phyloP scores from a whole-genome alignment of 441 rosid genomes.

The Populus tomentosa region DNA sequence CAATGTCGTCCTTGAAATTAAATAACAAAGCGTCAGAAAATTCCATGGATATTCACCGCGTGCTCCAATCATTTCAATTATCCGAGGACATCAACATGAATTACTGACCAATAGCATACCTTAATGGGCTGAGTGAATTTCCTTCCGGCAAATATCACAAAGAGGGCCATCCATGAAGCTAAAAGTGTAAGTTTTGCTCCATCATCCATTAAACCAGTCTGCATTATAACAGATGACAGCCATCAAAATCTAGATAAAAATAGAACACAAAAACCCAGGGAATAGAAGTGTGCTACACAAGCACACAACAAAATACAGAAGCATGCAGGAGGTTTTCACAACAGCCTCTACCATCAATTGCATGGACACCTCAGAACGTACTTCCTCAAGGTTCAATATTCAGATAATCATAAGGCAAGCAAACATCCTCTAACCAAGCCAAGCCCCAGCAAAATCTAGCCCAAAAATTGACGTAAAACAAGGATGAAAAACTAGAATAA shows the following conservation, averaged over 20 bases:
- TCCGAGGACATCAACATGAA: not conserved
- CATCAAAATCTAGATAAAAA: not conserved
- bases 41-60: not conserved
- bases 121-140: slow-evolving; percentile 91
- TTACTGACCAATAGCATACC: slow-evolving; percentile 32
- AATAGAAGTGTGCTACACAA: not conserved
- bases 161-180: slow-evolving; percentile 83
- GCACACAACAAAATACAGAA: not conserved
- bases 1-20: slow-evolving; percentile 66
- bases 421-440: not conserved
- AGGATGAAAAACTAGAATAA: not conserved
- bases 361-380: not conserved
- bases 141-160: slow-evolving; percentile 82
- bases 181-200: slow-evolving; percentile 59
- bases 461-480: not conserved
- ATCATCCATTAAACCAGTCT: slow-evolving; percentile 80
- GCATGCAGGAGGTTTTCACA: not conserved
- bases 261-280: not conserved
- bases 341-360: not conserved
- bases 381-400: not conserved
- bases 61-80: not conserved
- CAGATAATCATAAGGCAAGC: not conserved
- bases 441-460: not conserved
- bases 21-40: slow-evolving; percentile 24
- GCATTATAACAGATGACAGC: slow-evolving; percentile 20